Evolutionary conservation across 495 filamentous ascomycete species (phyloP).

Genomic region (Amniculicola lignicola): DNA sequence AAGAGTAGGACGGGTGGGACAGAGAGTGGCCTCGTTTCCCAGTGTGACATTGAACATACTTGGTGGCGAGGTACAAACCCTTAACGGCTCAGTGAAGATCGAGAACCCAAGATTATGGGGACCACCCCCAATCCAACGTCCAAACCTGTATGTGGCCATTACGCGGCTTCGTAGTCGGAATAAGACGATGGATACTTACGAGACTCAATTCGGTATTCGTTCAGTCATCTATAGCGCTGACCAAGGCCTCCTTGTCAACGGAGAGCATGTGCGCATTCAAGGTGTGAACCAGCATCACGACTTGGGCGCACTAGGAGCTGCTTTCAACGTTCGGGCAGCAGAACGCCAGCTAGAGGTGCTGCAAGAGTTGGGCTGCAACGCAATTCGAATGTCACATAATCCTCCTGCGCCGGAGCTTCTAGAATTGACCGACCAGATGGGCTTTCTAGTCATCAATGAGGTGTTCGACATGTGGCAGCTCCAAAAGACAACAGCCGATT

Average conservation of each 20-base stretch:
- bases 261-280: conserved; percentile 41
- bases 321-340: conserved; percentile 47
- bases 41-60: conserved; percentile 31
- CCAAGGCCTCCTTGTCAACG: conserved; percentile 47
- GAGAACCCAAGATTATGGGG: conserved; percentile 48
- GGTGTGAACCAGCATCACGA: conserved; percentile 52
- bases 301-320: conserved; percentile 47
- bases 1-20: not conserved
- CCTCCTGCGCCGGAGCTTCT: conserved; percentile 18
- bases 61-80: conserved; percentile 32
- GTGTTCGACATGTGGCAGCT: conserved; percentile 48
- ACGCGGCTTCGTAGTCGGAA: conserved; percentile 36
- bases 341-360: conserved; percentile 48
- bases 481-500: conserved; percentile 48
- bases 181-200: conserved; percentile 45
- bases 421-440: conserved; percentile 15
- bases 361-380: conserved; percentile 50
- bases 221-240: conserved; percentile 41
- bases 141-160: conserved; percentile 49
- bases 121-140: conserved; percentile 45
- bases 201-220: conserved; percentile 51
- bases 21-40: conserved; percentile 7
- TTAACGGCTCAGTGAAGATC: conserved; percentile 41
- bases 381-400: conserved; percentile 49
- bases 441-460: conserved; percentile 16